Evolutionary conservation across 805 yeast genomes (phyloP), one percentile per base, ranked within the genome.

Genomic region (Gaillardinia entomophila): DNA sequence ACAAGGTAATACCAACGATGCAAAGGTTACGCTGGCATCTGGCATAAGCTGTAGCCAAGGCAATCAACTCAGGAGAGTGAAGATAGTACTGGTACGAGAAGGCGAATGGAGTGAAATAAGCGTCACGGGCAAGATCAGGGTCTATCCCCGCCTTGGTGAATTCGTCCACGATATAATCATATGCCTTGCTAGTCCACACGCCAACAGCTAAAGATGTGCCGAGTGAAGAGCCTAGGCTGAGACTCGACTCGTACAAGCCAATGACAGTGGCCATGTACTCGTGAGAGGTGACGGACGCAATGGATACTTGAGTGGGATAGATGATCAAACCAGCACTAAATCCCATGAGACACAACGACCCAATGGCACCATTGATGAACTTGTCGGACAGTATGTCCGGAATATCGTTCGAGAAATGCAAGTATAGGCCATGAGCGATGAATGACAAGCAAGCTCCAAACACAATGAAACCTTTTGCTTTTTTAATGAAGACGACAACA

Each of bases 81-180:
- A 84, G 77, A 2, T 75, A 51, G 46, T 78, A 66, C 0, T 45
- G 45, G 2, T 48, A 37, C 30, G 71, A 62, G 42, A 75, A 79
- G 0, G 65, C 53, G 42, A 68, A 67, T 22, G 88, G 88, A 12
- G 67, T 54, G 2, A 62, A 64, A 45, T 77, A 79, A 11, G 77
- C 80, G 49, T 84, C 83, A 59, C 97, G 77, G 5, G 90, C 89
- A 60, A 90, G 70, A 35, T 92, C 85, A 3, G 98, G 98, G 54
- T 89, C 95, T 13, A 49, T 48, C 2, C 55, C 57, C 19, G 46
- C 42, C 5, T 38, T 31, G 6, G 30, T 33, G 28, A 73, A 73
- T 51, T 97, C 71, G 49, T 83, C 87, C 20, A 46, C 36, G 29
- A 77, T 53, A 43, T 66, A 49, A 15, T 49, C 46, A 48, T 90